phyloP scores from a whole-genome alignment of 345 rosid genomes.

The Sonneratia caseolaris region DNA sequence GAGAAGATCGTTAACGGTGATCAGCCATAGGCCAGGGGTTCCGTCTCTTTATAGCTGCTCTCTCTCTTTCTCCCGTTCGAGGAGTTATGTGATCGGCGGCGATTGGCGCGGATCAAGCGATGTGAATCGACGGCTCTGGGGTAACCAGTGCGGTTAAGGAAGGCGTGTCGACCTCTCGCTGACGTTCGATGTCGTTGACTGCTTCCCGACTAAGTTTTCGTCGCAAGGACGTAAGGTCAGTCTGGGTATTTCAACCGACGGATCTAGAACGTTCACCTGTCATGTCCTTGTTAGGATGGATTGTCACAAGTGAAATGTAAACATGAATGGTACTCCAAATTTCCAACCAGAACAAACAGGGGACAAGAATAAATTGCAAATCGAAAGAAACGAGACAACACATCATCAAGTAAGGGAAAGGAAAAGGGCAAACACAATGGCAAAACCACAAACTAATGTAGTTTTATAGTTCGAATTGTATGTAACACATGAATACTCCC shows the following conservation, averaged over 20 bases:
- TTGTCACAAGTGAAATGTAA: too few relatives aligned
- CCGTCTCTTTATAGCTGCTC: neutral
- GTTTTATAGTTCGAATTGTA: neutral
- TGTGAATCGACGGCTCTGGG: neutral
- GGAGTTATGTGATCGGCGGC: neutral
- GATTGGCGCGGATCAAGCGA: neutral
- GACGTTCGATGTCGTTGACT: slow-evolving; percentile 8
- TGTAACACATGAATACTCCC: neutral
- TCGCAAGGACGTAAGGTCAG: neutral
- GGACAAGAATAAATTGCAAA: too few relatives aligned
- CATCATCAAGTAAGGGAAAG: too few relatives aligned
- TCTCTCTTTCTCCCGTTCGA: neutral
- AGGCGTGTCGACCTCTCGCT: slow-evolving; percentile 1
- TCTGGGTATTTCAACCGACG: neutral
- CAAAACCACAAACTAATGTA: neutral
- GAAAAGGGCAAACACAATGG: too few relatives aligned
- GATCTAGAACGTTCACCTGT: neutral
- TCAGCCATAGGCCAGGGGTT: neutral
- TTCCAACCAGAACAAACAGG: too few relatives aligned
- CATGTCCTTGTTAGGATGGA: too few relatives aligned
- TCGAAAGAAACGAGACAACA: neutral
- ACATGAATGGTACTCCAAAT: too few relatives aligned
- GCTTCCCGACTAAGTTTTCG: slow-evolving; percentile 1
- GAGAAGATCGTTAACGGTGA: neutral
- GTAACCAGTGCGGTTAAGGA: neutral